Conservation (phyloP, 73 alveolate species). For the Tetrahymena elliotti region DNA sequence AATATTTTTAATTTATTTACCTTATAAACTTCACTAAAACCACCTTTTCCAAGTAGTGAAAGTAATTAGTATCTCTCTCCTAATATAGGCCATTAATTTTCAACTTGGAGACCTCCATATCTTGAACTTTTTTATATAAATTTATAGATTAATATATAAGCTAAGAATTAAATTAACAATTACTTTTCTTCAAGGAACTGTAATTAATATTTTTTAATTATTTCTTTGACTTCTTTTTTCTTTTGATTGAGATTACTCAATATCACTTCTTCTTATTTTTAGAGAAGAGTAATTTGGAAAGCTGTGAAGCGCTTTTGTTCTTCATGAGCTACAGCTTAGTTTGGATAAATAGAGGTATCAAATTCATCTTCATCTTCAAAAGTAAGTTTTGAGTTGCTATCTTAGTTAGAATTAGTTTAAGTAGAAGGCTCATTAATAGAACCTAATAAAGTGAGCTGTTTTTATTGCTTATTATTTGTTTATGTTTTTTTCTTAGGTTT, state of each 20-base stretch:
- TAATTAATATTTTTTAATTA: neutral
- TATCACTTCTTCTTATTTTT: neutral
- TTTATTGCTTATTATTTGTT: neutral
- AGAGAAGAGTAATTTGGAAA: neutral
- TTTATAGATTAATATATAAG: too few relatives aligned
- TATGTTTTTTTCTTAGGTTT: neutral
- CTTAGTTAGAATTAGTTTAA: neutral
- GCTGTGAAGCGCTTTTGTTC: neutral
- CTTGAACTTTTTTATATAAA: neutral
- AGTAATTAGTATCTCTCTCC: slow-evolving; percentile 43
- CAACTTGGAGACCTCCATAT: neutral
- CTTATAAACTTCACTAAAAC: slow-evolving; percentile 60
- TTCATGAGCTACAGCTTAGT: neutral
- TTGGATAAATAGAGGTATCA: neutral
- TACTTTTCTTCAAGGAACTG: neutral
- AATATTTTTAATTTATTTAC: neutral
- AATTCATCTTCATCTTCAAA: neutral
- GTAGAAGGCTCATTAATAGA: neutral
- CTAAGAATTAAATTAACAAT: too few relatives aligned
- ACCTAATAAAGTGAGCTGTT: neutral
- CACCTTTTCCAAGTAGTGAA: slow-evolving; percentile 53
- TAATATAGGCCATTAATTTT: slow-evolving; percentile 24
- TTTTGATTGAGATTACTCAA: neutral
- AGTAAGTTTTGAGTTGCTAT: neutral
- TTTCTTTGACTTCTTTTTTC: neutral